A percentile compares a stretch with the other conserved stretches of the same genome.
Conservation (phyloP, 2,329 filamentous ascomycete species). For the Aspergillus proliferans region DNA sequence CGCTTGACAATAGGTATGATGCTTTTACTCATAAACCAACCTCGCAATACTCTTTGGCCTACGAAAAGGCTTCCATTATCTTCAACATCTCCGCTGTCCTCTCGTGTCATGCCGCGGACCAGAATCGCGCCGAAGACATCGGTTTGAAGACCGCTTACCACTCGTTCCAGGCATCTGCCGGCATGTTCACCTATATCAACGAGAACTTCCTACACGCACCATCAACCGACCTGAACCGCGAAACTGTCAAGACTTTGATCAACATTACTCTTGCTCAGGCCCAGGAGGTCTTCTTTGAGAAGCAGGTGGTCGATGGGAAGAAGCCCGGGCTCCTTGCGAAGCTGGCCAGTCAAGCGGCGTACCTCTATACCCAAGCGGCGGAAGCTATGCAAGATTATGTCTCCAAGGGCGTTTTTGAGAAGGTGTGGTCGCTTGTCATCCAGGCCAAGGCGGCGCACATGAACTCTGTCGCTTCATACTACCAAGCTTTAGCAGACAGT, state of each 20-base stretch:
- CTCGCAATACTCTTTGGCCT: constrained; percentile 90
- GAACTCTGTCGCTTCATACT: constrained; percentile 83
- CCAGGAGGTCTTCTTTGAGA: constrained; percentile 96
- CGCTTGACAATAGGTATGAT: constrained; percentile 66
- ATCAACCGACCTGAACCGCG: constrained; percentile 88
- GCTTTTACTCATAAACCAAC: constrained; percentile 99
- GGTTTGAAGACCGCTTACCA: constrained; percentile 96
- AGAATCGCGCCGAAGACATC: constrained; percentile 84
- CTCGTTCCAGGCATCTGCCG: constrained; percentile 93
- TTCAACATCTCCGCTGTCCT: constrained; percentile 98
- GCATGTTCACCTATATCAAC: constrained; percentile 99
- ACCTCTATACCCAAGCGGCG: constrained; percentile 77
- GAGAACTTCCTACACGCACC: constrained; percentile 98
- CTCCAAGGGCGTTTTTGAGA: constrained; percentile 84
- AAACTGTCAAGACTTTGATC: constrained; percentile 93
- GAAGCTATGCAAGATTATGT: constrained; percentile 93
- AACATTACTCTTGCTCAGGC: constrained; percentile 89
- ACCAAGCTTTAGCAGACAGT: constrained; percentile 84
- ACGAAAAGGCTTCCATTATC: constrained; percentile 97
- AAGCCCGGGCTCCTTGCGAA: constrained; percentile 90
- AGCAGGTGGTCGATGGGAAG: constrained; percentile 87
- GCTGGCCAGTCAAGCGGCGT: constrained; percentile 81
- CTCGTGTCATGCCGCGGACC: constrained; percentile 88
- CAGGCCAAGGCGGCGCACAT: constrained; percentile 73
- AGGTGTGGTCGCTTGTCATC: constrained; percentile 74